Conservation (phyloP, 371 early-diverging fungal genomes). For the Batkoa obscura region DNA sequence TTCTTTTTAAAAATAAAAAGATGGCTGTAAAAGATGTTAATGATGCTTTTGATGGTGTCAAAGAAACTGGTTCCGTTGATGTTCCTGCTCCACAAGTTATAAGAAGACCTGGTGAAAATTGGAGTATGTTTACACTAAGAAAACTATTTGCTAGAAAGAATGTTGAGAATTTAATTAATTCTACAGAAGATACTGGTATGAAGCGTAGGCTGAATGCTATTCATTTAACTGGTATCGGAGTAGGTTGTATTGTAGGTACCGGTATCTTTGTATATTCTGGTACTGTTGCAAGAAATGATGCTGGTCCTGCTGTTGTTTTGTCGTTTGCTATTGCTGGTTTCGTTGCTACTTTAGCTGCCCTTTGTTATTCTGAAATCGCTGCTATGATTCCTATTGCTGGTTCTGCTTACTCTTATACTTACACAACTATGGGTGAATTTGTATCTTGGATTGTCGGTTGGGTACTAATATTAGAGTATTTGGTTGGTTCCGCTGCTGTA, state of each 20-base stretch:
- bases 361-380: slow-evolving; percentile 67
- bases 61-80: too few species aligned
- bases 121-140: not conserved
- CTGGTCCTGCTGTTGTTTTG: slow-evolving; percentile 64
- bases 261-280: slow-evolving; percentile 27
- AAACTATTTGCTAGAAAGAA: not conserved
- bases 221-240: slow-evolving; percentile 16
- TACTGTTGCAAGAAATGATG: slow-evolving; percentile 43
- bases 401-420: slow-evolving; percentile 64
- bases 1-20: too few species aligned
- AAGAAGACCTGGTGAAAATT: not conserved
- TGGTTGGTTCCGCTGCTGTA: slow-evolving; percentile 54
- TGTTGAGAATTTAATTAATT: not conserved
- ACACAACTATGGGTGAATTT: slow-evolving; percentile 68
- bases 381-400: slow-evolving; percentile 71
- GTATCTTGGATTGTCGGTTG: slow-evolving; percentile 69
- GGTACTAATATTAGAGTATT: slow-evolving; percentile 68
- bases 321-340: slow-evolving; percentile 58
- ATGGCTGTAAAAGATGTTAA: too few species aligned
- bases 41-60: too few species aligned
- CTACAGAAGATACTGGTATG: not conserved
- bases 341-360: slow-evolving; percentile 44
- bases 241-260: slow-evolving; percentile 58
- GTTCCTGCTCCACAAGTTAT: too few species aligned
- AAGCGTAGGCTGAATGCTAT: slow-evolving; percentile 4